Base-by-base conservation (phyloP, 2,329 filamentous ascomycete genomes). In the Phialocephala subalpina region DNA sequence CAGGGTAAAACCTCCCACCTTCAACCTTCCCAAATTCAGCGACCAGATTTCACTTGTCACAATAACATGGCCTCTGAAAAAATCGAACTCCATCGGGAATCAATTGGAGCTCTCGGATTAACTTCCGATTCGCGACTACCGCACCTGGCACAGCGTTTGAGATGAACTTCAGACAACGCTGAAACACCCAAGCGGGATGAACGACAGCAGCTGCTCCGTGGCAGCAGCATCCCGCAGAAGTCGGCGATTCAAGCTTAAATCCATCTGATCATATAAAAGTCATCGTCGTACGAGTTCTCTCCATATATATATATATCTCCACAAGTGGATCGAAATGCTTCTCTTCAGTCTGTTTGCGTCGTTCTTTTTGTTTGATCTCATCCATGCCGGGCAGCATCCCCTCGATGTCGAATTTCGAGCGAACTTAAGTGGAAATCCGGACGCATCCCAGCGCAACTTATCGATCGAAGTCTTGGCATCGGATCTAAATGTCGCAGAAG, bases 351-450 rank as follows among this genome's bases (percentile, higher is more conserved):
- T 53, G 49, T 22, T 53, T n/a, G 25, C 22, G 14, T 53, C 49
- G 14, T 29, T 33, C 1, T 29, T 14, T 33, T 9, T 53, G 25
- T 33, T 53, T 33, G 49, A 53, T 33, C 49, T 53, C 49, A 53
- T 53, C 22, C 12, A 22, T 25, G 55, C 55, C 12, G 33, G 33
- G 3, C 29, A 57, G 36, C 16, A 52, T 20, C 29, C 29, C 20
- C 33, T 57, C 11, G 55, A 40, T 40, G 8, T 57, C 55, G 38
- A 57, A 8, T 35, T 35, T 29, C 29, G n/a, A 38, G 55, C n/a
- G n/a, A 57, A 57, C 25, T 38, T 25, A 20, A 36, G 33, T 40
- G 35, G 7, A 7, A 53, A 20, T 18, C 25, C 49, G 18, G 49
- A 53, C 14, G 18, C 27, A n/a, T 6, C 25, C 3, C 2, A 27